A percentile compares a stretch with the other conserved stretches of the same genome.
Conservation (phyloP, 1,139 yeast species). For the Diutina mesorugosa region DNA sequence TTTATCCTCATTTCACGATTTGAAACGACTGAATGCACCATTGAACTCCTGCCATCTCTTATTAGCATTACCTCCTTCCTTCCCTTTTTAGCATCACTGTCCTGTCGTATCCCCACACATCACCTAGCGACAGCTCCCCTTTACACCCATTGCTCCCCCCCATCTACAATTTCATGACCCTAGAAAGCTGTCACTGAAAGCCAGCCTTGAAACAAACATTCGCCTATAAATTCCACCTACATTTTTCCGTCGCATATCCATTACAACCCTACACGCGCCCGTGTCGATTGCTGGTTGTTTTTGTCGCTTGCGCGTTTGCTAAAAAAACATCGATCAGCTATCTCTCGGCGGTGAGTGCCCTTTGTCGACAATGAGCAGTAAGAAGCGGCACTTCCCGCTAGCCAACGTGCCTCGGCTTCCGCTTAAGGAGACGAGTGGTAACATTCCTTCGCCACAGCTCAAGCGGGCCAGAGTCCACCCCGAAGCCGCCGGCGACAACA, state of each 20-base stretch:
- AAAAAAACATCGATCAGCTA: neutral
- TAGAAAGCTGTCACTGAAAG: neutral
- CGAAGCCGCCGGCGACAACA: conserved; percentile 5
- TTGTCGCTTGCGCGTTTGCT: neutral
- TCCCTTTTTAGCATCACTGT: neutral
- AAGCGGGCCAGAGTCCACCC: conserved; percentile 17
- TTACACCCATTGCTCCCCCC: neutral
- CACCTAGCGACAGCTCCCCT: neutral
- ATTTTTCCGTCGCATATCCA: neutral
- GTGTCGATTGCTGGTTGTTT: neutral
- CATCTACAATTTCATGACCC: neutral
- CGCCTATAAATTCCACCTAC: neutral
- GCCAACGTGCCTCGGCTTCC: conserved; percentile 16
- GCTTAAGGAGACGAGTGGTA: conserved; percentile 28
- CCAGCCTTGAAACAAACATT: neutral
- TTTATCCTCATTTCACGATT: too few species aligned
- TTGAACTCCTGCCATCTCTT: too few species aligned
- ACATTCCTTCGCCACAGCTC: conserved; percentile 25
- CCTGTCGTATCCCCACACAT: neutral
- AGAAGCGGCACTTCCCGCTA: neutral
- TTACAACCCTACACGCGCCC: neutral
- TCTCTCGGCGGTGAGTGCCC: neutral
- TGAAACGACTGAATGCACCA: too few species aligned
- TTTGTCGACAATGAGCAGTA: conserved; percentile 1
- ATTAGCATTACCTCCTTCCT: neutral